These are phyloP conservation scores for Fonsecaea nubica DNA, from an alignment of 2,329 filamentous ascomycete genomes.

Conservation along the genomic window DNA sequence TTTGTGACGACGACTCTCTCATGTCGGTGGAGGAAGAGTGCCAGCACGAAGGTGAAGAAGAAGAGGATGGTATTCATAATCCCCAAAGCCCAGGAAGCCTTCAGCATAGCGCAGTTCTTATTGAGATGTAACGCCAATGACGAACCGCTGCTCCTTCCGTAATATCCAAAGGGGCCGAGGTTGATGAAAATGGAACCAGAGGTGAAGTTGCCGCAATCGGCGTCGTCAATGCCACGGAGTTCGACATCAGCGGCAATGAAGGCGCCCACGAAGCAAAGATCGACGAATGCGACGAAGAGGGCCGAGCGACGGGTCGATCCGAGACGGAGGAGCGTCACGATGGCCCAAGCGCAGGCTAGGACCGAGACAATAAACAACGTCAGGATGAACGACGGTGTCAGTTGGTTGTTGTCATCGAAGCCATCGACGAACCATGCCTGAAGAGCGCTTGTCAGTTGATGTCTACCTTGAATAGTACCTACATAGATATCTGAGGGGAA, in stretches of 20 bases:
- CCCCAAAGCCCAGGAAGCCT: constrained; percentile 84
- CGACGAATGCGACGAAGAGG: constrained; percentile 65
- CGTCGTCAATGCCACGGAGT: constrained; percentile 62
- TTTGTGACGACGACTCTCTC: constrained; percentile 46
- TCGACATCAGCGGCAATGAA: constrained; percentile 67
- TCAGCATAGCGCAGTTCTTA: constrained; percentile 90
- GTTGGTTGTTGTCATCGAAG: constrained; percentile 62
- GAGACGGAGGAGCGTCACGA: constrained; percentile 67
- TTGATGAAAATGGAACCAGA: constrained; percentile 61
- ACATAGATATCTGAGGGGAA: background rate
- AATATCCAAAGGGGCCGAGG: constrained; percentile 68
- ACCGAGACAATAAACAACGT: constrained; percentile 70
- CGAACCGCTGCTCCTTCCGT: constrained; percentile 54
- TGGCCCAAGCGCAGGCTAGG: constrained; percentile 65
- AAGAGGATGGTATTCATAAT: constrained; percentile 90
- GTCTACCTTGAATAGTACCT: constrained; percentile 5
- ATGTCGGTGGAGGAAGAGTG: constrained; percentile 55
- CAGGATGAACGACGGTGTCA: constrained; percentile 67
- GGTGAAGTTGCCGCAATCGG: constrained; percentile 71
- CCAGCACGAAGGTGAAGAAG: constrained; percentile 75
- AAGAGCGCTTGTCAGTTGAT: constrained; percentile 16
- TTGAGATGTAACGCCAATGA: constrained; percentile 62
- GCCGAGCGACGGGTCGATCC: constrained; percentile 65
- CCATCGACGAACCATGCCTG: constrained; percentile 67
- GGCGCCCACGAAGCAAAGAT: constrained; percentile 68